Conservation (phyloP, 2,329 filamentous ascomycete genomes). For the Tolypocladium pustulatum region DNA sequence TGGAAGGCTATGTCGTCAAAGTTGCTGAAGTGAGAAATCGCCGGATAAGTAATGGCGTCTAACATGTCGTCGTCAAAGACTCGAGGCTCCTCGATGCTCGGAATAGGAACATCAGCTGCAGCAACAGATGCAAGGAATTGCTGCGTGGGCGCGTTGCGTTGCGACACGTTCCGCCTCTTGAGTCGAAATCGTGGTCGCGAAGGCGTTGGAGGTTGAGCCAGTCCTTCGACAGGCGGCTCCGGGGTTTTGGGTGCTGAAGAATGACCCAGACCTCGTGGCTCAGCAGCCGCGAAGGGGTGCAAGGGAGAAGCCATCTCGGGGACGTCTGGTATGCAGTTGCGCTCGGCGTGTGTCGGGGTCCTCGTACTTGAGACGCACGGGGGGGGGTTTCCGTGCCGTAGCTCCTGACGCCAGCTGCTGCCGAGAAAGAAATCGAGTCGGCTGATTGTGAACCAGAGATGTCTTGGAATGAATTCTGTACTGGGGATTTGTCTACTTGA, state of each 20-base stretch:
- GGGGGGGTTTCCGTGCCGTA: slow-evolving; percentile 6
- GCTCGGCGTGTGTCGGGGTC: background rate
- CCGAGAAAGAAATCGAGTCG: background rate
- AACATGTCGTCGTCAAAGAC: slow-evolving; percentile 32
- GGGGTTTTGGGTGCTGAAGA: slow-evolving; percentile 37
- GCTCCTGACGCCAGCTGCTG: background rate
- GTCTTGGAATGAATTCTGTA: background rate
- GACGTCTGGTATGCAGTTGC: slow-evolving; percentile 11
- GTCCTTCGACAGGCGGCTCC: slow-evolving; percentile 31
- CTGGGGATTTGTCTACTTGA: background rate
- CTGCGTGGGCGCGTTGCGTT: slow-evolving; percentile 47
- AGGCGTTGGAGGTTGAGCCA: slow-evolving; percentile 33
- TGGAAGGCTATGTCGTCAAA: slow-evolving; percentile 19
- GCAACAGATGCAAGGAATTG: slow-evolving; percentile 59
- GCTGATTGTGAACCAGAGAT: background rate
- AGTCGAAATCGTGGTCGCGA: slow-evolving; percentile 43
- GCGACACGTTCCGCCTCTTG: slow-evolving; percentile 43
- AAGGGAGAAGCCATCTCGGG: slow-evolving; percentile 31
- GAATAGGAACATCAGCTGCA: slow-evolving; percentile 52
- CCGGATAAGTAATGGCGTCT: slow-evolving; percentile 19
- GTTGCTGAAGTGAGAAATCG: slow-evolving; percentile 22
- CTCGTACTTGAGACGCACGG: slow-evolving; percentile 4
- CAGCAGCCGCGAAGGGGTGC: slow-evolving; percentile 32
- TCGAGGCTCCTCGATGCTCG: slow-evolving; percentile 50
- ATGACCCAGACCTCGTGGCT: slow-evolving; percentile 32